Percentiles rank a stretch among this genome's conserved stretches.
Conservation (phyloP, 495 filamentous ascomycete species). For the Penicillium antarcticum region DNA sequence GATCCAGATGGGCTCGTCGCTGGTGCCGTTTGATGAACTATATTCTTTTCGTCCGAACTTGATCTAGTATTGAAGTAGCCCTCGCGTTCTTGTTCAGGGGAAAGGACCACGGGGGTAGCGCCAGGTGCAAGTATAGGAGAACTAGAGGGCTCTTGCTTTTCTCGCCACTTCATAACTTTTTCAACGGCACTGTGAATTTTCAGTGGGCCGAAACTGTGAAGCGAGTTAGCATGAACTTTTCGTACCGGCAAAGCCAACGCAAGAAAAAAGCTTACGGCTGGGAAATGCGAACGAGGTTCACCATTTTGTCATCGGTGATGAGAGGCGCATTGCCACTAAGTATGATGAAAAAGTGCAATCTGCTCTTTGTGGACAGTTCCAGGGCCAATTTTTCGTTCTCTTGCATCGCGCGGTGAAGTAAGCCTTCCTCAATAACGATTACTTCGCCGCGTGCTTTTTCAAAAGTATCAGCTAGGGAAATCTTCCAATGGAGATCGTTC, state of each 20-base stretch:
- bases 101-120: not conserved
- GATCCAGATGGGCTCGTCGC: not conserved
- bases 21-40: not conserved
- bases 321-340: conserved; percentile 19
- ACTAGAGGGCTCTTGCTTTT: not conserved
- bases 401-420: conserved; percentile 8
- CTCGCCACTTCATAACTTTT: conserved; percentile 13
- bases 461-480: conserved; percentile 28
- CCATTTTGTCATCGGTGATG: conserved; percentile 2
- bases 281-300: conserved; percentile 22
- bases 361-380: conserved; percentile 1
- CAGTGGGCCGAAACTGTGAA: conserved; percentile 28
- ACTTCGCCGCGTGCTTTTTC: conserved; percentile 26
- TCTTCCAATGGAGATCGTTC: conserved; percentile 24
- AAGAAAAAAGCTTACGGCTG: conserved; percentile 28
- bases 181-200: conserved; percentile 27
- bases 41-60: conserved; percentile 1
- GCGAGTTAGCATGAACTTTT: conserved; percentile 8
- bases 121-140: not conserved
- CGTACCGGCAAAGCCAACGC: too few relatives aligned
- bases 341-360: conserved; percentile 27
- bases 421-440: conserved; percentile 28
- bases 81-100: not conserved
- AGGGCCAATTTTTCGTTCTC: conserved; percentile 6
- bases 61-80: not conserved